These are phyloP conservation scores for Claviceps spartinae DNA, from an alignment of 2,329 filamentous ascomycete genomes.

Conservation along the genomic window DNA sequence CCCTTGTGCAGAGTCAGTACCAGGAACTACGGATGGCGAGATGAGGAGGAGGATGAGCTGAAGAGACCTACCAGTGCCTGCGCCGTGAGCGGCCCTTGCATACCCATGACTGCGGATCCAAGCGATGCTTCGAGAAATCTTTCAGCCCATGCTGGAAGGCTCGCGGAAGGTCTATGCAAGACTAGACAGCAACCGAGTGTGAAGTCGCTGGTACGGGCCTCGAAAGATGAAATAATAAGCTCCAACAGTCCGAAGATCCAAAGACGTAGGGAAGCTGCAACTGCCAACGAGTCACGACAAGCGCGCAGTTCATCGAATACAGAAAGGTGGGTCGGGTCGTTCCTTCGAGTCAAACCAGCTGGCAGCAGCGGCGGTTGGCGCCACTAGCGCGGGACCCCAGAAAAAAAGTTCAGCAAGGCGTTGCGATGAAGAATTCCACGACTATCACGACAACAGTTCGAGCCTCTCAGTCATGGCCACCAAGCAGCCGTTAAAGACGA, in stretches of 20 bases:
- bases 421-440: neutral
- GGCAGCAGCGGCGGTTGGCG: neutral
- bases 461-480: slow-evolving; percentile 33
- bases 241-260: too few species aligned
- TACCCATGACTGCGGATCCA: slow-evolving; percentile 28
- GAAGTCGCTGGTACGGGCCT: neutral
- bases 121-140: neutral
- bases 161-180: neutral
- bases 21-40: slow-evolving; percentile 1
- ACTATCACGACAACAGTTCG: neutral
- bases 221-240: neutral
- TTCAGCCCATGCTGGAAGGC: neutral
- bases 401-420: slow-evolving; percentile 5
- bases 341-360: neutral
- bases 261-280: too few species aligned
- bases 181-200: neutral
- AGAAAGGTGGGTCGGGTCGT: neutral
- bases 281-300: too few species aligned
- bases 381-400: neutral
- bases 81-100: slow-evolving; percentile 42
- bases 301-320: neutral
- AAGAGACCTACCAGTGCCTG: slow-evolving; percentile 35
- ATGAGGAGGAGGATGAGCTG: too few species aligned
- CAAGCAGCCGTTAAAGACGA: slow-evolving; percentile 61
- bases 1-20: slow-evolving; percentile 25